phyloP scores from a whole-genome alignment of 23 red algal species.

The Pyropia haitanensis region DNA sequence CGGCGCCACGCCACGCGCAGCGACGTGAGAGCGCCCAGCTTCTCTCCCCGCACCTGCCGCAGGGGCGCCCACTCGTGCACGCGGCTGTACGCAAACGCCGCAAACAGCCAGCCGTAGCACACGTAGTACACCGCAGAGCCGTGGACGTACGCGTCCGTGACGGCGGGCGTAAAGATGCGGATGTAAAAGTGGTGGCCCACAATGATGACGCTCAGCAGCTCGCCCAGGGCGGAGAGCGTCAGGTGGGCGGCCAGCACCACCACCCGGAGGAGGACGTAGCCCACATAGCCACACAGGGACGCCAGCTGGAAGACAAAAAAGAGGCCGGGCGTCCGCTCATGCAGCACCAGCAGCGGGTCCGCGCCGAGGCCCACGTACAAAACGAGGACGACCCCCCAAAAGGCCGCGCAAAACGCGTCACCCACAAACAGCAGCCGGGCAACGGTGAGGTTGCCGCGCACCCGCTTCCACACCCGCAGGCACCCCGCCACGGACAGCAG shows the following conservation, averaged over 20 bases:
- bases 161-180: slow-evolving; percentile 48
- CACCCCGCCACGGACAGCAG: slow-evolving; percentile 9
- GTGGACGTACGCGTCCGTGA: slow-evolving; percentile 44
- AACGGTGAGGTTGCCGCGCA: slow-evolving; percentile 47
- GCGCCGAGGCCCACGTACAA: slow-evolving; percentile 38
- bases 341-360: slow-evolving; percentile 55
- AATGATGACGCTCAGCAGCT: slow-evolving; percentile 53
- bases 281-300: slow-evolving; percentile 42
- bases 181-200: slow-evolving; percentile 75
- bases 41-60: too few relatives aligned
- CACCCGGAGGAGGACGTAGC: slow-evolving; percentile 57
- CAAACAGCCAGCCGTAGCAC: slow-evolving; percentile 58
- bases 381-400: slow-evolving; percentile 54
- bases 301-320: slow-evolving; percentile 75
- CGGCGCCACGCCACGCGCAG: too few relatives aligned
- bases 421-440: slow-evolving; percentile 52
- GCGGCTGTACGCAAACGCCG: slow-evolving; percentile 54
- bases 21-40: too few relatives aligned
- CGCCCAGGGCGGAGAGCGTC: slow-evolving; percentile 49
- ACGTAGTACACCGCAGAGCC: slow-evolving; percentile 59
- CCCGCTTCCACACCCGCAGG: slow-evolving; percentile 31
- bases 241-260: slow-evolving; percentile 62
- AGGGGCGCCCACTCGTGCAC: slow-evolving; percentile 33
- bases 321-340: slow-evolving; percentile 22
- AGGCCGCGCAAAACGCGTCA: slow-evolving; percentile 49